Evolutionary conservation across 1,284 basidiomycete species (phyloP), one percentile per base, ranked within the genome.

Genomic region (Somion occarium): DNA sequence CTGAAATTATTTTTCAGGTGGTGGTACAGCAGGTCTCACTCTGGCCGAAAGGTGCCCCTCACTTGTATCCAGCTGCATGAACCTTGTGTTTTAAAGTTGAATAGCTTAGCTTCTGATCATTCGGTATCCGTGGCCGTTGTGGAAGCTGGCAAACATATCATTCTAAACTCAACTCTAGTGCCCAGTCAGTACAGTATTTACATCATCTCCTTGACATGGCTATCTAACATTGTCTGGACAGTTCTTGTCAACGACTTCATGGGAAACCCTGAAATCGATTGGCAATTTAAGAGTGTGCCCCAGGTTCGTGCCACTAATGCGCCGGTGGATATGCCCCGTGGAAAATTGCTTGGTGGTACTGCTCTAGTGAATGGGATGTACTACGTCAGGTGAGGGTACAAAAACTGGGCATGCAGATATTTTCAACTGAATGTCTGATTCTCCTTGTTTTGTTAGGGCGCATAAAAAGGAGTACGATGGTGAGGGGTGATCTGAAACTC

Each of bases 111-210:
- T n/a, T 60, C 63, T 26, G 60, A 65, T 46, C 54, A 60, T 7
- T 37, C 27, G 38, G 55, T 49, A 12, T 54, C 70, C 2, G 69
- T 73, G n/a, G 59, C 69, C 13, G 68, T 74, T 9, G 57, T 73
- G 15, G 71, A 74, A 57, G 71, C 70, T 3, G 72, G 73, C 7
- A n/a, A n/a, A n/a, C 57, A 57, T 13, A 60, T 59, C 11, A 64
- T 67, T 45, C 38, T 69, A 13, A 58, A 66, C 30, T 67, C 71
- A 46, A 61, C 61, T 7, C 57, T 39, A 11, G n/a, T n/a, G n/a
- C 23, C 20, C 9, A n/a, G 45, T 22, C 34, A 45, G 34, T 3
- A 13, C 20, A 19, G 9, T 37, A 37, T 52, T 47, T 49, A 2
- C 13, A 12, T 13, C 22, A 22, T 30, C 24, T 12, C 19, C 26